Evolutionary conservation across 305 asterid species (phyloP).

Genomic region (Ilex paraguariensis): DNA sequence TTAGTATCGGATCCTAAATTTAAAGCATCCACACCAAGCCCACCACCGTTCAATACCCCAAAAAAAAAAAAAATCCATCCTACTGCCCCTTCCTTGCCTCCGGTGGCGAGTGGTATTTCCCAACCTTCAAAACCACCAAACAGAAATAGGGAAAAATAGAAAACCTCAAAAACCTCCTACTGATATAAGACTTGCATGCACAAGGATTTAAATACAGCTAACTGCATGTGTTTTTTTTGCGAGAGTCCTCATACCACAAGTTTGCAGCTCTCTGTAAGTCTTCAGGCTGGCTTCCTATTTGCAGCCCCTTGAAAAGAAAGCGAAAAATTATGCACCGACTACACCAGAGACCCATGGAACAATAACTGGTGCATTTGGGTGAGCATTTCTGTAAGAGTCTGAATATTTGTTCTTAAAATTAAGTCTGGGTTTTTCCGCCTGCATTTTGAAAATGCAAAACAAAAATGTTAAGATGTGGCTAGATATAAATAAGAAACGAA

Average conservation of each 20-base stretch:
- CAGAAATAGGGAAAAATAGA: too few species aligned
- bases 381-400: slow-evolving; percentile 57
- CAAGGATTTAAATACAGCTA: too few species aligned
- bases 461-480: background rate
- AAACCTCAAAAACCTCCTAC: too few species aligned
- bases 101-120: too few species aligned
- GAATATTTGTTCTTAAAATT: slow-evolving; percentile 68
- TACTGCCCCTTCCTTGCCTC: too few species aligned
- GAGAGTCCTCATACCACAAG: background rate
- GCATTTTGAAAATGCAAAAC: slow-evolving; percentile 20
- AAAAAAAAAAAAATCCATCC: background rate
- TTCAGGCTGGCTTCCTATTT: slow-evolving; percentile 7
- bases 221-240: background rate
- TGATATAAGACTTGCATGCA: too few species aligned
- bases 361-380: slow-evolving; percentile 65
- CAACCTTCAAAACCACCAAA: slow-evolving; percentile 1
- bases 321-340: slow-evolving; percentile 26
- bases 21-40: slow-evolving; percentile 9
- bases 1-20: too few species aligned
- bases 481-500: background rate
- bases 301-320: slow-evolving; percentile 4
- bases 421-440: slow-evolving; percentile 61
- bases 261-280: slow-evolving; percentile 1
- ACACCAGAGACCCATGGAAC: slow-evolving; percentile 95
- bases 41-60: slow-evolving; percentile 10